These are phyloP conservation scores for Epicoccum nigrum DNA, from an alignment of 2,329 filamentous ascomycete species.

Conservation along the genomic window DNA sequence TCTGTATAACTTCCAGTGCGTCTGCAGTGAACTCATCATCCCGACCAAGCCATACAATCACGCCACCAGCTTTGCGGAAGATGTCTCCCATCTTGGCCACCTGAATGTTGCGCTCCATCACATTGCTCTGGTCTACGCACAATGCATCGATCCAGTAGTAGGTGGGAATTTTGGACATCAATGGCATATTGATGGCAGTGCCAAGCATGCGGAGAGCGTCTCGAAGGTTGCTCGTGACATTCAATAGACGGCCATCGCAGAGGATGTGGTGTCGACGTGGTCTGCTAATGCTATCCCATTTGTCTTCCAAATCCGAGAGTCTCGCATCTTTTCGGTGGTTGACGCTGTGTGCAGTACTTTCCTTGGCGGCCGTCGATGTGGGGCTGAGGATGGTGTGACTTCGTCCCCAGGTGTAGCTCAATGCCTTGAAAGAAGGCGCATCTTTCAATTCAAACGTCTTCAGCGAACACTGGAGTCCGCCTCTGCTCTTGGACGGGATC, in stretches of 20 bases:
- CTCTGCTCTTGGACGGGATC: conserved; percentile 18
- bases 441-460: background rate
- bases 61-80: conserved; percentile 30
- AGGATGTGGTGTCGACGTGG: conserved; percentile 22
- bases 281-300: background rate
- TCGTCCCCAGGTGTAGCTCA: conserved; percentile 30
- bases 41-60: conserved; percentile 42
- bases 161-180: conserved; percentile 10
- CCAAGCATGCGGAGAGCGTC: conserved; percentile 34
- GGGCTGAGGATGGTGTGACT: conserved; percentile 9
- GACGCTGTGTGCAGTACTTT: background rate
- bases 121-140: conserved; percentile 38
- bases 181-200: conserved; percentile 11
- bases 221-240: conserved; percentile 30
- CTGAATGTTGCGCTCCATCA: conserved; percentile 32
- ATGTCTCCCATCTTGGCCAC: conserved; percentile 40
- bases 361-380: background rate
- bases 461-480: conserved; percentile 19
- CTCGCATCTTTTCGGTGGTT: background rate
- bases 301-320: background rate
- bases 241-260: conserved; percentile 27
- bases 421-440: conserved; percentile 19
- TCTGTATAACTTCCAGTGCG: conserved; percentile 26
- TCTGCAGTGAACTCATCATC: conserved; percentile 35
- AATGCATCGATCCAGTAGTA: conserved; percentile 42